These are phyloP conservation scores for Limnanthes douglasii DNA, from an alignment of 345 rosid species.

Conservation along the genomic window DNA sequence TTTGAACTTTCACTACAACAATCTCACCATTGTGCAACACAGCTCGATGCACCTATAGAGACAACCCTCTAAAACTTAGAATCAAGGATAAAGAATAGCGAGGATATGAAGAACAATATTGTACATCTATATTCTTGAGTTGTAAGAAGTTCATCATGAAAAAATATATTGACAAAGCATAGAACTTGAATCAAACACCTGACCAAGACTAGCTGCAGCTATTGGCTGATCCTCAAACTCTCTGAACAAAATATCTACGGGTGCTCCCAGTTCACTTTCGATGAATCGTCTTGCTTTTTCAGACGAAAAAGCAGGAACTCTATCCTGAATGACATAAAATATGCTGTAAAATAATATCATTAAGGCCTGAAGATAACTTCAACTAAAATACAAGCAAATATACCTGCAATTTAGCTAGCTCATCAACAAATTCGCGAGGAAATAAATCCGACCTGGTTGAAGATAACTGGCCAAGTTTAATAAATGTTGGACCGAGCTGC, in stretches of 20 bases:
- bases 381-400: conserved; percentile 1
- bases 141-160: too few species aligned
- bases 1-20: conserved; percentile 85
- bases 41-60: conserved; percentile 75
- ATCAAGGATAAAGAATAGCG: conserved; percentile 16
- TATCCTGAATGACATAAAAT: conserved; percentile 37
- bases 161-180: background rate
- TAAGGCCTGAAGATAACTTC: background rate
- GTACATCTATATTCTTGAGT: too few species aligned
- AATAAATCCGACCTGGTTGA: conserved; percentile 91
- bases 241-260: conserved; percentile 45
- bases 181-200: conserved; percentile 41
- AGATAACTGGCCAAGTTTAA: conserved; percentile 87
- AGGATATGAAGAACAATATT: conserved; percentile 8
- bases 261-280: conserved; percentile 69
- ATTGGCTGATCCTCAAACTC: conserved; percentile 88
- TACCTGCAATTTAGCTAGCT: conserved; percentile 97
- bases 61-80: conserved; percentile 12
- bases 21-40: conserved; percentile 81
- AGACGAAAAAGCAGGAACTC: conserved; percentile 90
- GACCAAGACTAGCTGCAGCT: conserved; percentile 99
- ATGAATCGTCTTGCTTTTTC: conserved; percentile 62
- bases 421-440: conserved; percentile 85
- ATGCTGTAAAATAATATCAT: background rate
- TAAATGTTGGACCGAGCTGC: conserved; percentile 97